phyloP scores from a whole-genome alignment of 148 eudicot species.

The Beta vulgaris region DNA sequence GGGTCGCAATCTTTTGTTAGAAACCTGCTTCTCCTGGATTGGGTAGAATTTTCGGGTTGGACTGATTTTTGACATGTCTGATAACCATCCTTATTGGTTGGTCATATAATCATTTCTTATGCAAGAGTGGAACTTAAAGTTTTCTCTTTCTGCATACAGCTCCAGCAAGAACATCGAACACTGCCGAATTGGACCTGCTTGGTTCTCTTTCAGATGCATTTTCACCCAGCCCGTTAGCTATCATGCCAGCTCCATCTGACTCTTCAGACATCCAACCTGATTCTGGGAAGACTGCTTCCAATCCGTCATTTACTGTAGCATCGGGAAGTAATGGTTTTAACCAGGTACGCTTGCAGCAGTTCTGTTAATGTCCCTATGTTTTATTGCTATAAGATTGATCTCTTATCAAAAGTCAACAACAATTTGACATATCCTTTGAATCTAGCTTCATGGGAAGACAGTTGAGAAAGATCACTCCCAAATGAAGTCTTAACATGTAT shows the following conservation, averaged over 20 bases:
- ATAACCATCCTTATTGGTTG: background rate
- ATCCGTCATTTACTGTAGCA: slow-evolving; percentile 42
- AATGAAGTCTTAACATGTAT: background rate
- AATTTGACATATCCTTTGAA: background rate
- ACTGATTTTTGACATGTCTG: too few species aligned
- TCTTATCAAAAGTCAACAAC: background rate
- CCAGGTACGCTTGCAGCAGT: slow-evolving; percentile 47
- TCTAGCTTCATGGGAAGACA: background rate
- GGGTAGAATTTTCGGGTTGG: too few species aligned
- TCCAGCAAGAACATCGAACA: slow-evolving; percentile 46
- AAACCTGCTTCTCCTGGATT: too few species aligned
- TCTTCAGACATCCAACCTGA: slow-evolving; percentile 39
- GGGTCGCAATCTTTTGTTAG: too few species aligned
- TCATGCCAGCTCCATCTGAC: slow-evolving; percentile 48
- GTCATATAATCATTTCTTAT: background rate
- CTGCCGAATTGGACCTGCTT: slow-evolving; percentile 68
- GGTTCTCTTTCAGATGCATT: slow-evolving; percentile 74
- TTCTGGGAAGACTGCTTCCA: slow-evolving; percentile 32
- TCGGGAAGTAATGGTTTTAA: slow-evolving; percentile 31
- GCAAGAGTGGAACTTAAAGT: background rate
- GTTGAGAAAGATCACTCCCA: background rate
- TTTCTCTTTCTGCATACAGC: slow-evolving; percentile 32
- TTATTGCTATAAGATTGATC: background rate
- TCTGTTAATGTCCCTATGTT: background rate
- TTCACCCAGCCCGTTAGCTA: slow-evolving; percentile 55